These are phyloP conservation scores for Plasmodium adleri DNA, from an alignment of 169 alveolate species.

Conservation along the genomic window DNA sequence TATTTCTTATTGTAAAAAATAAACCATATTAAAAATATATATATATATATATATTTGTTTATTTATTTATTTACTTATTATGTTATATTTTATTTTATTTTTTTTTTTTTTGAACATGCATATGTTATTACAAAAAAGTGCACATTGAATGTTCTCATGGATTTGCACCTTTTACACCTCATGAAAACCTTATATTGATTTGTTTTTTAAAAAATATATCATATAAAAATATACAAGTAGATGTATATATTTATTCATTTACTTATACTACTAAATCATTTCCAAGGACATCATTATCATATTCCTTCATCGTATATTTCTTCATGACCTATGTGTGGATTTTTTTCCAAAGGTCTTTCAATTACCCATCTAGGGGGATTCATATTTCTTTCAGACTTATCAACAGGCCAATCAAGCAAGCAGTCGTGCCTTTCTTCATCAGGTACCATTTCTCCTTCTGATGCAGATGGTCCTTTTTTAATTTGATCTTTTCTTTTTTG, in stretches of 20 bases:
- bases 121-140: no score
- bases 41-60: no score
- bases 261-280: neutral
- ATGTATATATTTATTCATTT: neutral
- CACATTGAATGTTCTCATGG: no score
- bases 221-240: no score
- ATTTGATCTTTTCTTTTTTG: conserved; percentile 75
- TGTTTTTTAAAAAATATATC: neutral
- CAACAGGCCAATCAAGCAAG: conserved; percentile 77
- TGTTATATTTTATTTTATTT: no score
- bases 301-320: conserved; percentile 76
- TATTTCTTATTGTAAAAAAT: no score
- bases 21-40: no score
- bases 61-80: no score
- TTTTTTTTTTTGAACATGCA: no score
- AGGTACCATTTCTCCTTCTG: conserved; percentile 63
- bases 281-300: neutral
- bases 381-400: conserved; percentile 75
- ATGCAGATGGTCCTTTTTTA: conserved; percentile 64
- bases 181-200: neutral
- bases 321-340: conserved; percentile 70
- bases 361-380: conserved; percentile 77
- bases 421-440: conserved; percentile 77
- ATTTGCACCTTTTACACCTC: no score
- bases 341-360: conserved; percentile 72